Evolutionary conservation across 2,329 filamentous ascomycete species (phyloP).

Genomic region (Fusarium sp.): DNA sequence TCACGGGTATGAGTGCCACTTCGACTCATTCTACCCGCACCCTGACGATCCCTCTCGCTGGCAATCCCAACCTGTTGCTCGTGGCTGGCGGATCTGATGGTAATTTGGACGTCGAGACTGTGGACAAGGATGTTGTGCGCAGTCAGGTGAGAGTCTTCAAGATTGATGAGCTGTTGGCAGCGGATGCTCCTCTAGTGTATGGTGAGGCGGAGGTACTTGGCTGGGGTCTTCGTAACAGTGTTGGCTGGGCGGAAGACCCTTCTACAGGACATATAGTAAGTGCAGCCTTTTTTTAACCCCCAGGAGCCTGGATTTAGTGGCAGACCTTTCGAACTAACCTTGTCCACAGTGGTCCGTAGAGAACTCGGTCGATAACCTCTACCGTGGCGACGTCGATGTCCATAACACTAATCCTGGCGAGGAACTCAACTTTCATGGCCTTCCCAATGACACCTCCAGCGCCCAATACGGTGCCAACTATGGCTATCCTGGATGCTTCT

Average conservation of each 20-base stretch:
- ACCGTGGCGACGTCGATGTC: background rate
- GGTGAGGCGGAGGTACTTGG: background rate
- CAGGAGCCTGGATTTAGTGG: too few species aligned
- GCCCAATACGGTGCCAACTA: constrained; percentile 1
- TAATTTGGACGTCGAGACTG: background rate
- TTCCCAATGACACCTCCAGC: constrained; percentile 5
- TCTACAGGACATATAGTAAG: constrained; percentile 6
- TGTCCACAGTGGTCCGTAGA: constrained; percentile 2
- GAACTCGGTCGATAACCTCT: constrained; percentile 18
- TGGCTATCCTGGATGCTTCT: constrained; percentile 12
- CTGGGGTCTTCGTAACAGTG: constrained; percentile 15
- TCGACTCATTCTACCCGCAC: constrained; percentile 14
- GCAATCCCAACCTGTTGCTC: constrained; percentile 2
- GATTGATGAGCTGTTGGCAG: background rate
- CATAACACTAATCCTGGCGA: constrained; percentile 13
- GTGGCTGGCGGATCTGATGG: constrained; percentile 12
- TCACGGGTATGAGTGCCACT: constrained; percentile 5
- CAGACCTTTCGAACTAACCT: background rate
- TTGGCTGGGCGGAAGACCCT: constrained; percentile 12
- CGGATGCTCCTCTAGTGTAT: background rate
- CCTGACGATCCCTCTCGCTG: background rate
- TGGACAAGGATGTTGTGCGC: constrained; percentile 5
- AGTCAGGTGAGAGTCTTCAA: constrained; percentile 7
- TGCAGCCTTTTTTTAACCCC: too few species aligned
- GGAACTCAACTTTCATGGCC: constrained; percentile 11